Evolutionary conservation across 177 flowering plant species (phyloP).

Genomic region (Vitis hybrid): DNA sequence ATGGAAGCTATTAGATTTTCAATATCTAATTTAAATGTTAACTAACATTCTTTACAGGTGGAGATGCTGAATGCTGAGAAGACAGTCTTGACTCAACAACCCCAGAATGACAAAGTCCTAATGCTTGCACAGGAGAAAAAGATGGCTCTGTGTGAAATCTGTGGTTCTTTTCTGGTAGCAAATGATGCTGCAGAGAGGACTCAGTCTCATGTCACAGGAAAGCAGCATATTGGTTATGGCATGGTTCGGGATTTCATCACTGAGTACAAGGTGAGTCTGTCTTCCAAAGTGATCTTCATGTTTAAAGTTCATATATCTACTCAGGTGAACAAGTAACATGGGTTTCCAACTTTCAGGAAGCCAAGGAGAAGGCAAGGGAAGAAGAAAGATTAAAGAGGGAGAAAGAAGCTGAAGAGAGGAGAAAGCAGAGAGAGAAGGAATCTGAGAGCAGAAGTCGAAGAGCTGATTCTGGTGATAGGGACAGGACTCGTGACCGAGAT

Average conservation of each 20-base stretch:
- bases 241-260: constrained; percentile 89
- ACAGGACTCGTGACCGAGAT: constrained; percentile 55
- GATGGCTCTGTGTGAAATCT: constrained; percentile 94
- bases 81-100: constrained; percentile 61
- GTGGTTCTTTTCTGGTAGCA: constrained; percentile 95
- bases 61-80: constrained; percentile 83
- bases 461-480: constrained; percentile 70
- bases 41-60: constrained; percentile 45
- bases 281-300: neutral
- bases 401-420: constrained; percentile 84
- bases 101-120: constrained; percentile 57
- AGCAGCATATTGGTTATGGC: constrained; percentile 98
- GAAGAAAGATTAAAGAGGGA: constrained; percentile 83
- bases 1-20: too few relatives aligned
- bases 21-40: neutral
- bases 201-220: constrained; percentile 93
- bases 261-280: constrained; percentile 63
- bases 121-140: constrained; percentile 92
- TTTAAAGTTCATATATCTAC: neutral
- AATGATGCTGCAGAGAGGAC: constrained; percentile 97
- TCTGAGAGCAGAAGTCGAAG: constrained; percentile 52
- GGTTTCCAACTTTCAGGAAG: constrained; percentile 42
- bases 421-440: constrained; percentile 76
- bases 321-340: neutral
- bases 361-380: constrained; percentile 88